These are phyloP conservation scores for Gentiana macrophylla DNA, from an alignment of 257 asterid genomes.

Conservation along the genomic window DNA sequence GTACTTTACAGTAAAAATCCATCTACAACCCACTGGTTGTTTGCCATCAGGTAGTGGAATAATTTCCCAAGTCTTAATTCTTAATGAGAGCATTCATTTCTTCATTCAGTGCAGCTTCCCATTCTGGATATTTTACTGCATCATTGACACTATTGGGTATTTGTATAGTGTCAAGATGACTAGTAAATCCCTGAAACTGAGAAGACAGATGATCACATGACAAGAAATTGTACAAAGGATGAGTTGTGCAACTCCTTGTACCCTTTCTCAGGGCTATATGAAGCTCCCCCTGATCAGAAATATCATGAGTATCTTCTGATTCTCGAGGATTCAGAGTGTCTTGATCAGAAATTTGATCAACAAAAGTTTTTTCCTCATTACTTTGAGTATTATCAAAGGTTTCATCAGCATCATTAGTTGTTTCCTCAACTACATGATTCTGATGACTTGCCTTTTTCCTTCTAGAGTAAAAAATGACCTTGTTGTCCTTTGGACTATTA, in stretches of 20 bases:
- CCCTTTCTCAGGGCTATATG: conserved; percentile 3
- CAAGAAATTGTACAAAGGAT: neutral
- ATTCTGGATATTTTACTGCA: neutral
- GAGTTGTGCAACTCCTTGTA: neutral
- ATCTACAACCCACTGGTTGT: too few species aligned
- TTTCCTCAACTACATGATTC: too few species aligned
- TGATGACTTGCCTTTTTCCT: too few species aligned
- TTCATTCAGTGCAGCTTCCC: neutral
- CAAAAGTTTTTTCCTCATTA: too few species aligned
- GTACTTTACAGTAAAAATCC: too few species aligned
- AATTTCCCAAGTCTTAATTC: neutral
- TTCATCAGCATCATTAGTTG: too few species aligned
- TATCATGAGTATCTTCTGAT: neutral
- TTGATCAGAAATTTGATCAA: too few species aligned
- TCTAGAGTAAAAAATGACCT: too few species aligned
- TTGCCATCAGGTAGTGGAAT: too few species aligned
- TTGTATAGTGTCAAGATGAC: neutral
- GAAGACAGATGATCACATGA: neutral
- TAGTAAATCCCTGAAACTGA: neutral
- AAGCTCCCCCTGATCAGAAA: neutral
- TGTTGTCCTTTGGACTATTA: too few species aligned
- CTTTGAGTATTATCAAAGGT: too few species aligned
- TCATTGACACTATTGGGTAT: conserved; percentile 1
- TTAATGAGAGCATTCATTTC: neutral
- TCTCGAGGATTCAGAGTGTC: too few species aligned